A percentile compares a stretch with the other conserved stretches of the same genome.
These are phyloP conservation scores for Neopestalotiopsis rosae DNA, from an alignment of 2,329 filamentous ascomycete species.

Conservation along the genomic window DNA sequence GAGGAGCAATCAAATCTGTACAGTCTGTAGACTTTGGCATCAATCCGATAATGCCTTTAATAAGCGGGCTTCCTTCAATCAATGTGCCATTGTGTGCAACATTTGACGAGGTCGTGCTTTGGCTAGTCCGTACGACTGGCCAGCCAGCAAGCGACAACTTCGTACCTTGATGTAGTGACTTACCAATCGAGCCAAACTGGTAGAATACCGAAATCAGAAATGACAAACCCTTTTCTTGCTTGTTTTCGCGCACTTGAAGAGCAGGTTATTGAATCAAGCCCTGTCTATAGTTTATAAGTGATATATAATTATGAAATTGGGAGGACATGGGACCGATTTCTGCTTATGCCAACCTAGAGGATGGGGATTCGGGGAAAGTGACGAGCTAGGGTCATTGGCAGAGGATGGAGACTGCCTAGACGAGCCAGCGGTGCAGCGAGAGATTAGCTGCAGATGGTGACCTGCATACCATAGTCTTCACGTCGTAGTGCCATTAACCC, in stretches of 20 bases:
- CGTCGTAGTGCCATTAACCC: background rate
- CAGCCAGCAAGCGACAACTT: background rate
- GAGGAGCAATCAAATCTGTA: background rate
- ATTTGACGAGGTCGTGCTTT: constrained; percentile 4
- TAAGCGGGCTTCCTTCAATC: background rate
- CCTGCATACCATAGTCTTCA: constrained; percentile 33
- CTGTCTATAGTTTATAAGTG: background rate
- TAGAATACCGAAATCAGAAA: background rate
- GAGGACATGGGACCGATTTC: background rate
- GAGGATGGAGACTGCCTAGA: background rate
- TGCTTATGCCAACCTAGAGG: background rate
- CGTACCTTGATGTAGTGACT: background rate
- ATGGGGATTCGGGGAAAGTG: constrained; percentile 1
- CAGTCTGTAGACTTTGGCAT: background rate
- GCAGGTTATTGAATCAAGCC: background rate
- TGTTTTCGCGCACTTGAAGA: background rate
- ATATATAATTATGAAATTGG: background rate
- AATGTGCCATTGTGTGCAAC: constrained; percentile 3
- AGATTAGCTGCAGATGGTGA: constrained; percentile 38
- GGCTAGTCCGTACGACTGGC: background rate
- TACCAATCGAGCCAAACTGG: background rate
- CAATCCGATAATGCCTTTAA: background rate
- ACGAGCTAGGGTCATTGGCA: background rate
- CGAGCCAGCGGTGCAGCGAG: constrained; percentile 20
- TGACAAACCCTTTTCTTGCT: background rate